Conservation (phyloP, 129 eudicot species). For the Erigeron canadensis region DNA sequence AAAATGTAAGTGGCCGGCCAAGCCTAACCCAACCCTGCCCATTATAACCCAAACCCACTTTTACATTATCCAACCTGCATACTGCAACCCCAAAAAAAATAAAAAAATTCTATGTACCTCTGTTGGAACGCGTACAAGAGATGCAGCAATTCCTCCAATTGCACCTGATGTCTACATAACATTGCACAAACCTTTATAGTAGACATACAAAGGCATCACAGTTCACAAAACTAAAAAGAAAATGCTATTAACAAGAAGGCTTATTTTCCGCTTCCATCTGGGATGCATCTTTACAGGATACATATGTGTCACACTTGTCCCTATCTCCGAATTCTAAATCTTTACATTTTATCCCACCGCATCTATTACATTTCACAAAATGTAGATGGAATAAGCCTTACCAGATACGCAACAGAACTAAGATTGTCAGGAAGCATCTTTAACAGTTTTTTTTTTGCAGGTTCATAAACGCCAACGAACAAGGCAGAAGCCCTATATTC, state of each 20-base stretch:
- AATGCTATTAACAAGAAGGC: neutral
- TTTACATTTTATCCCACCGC: neutral
- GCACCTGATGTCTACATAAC: conserved; percentile 88
- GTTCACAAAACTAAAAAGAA: neutral
- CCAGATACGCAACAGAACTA: conserved; percentile 93
- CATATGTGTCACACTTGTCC: conserved; percentile 3
- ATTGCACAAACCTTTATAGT: conserved; percentile 22
- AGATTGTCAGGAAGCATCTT: conserved; percentile 79
- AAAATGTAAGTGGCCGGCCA: neutral
- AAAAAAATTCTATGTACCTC: conserved; percentile 48
- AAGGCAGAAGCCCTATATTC: conserved; percentile 83
- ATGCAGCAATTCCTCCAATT: conserved; percentile 92
- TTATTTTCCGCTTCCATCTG: conserved; percentile 1
- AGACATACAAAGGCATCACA: conserved; percentile 3
- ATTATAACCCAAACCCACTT: neutral
- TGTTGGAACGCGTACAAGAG: conserved; percentile 94
- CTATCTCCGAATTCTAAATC: conserved; percentile 7
- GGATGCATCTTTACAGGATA: too few relatives aligned
- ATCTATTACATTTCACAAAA: conserved; percentile 14
- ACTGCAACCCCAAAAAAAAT: neutral
- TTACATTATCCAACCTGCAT: neutral
- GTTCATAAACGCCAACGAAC: conserved; percentile 91
- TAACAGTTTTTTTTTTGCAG: conserved; percentile 82
- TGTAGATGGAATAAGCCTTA: conserved; percentile 27
- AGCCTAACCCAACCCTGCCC: neutral